Evolutionary conservation across 2,329 filamentous ascomycete species (phyloP), one percentile per base, ranked within the genome.

Genomic region (Myriosclerotinia curreyana): DNA sequence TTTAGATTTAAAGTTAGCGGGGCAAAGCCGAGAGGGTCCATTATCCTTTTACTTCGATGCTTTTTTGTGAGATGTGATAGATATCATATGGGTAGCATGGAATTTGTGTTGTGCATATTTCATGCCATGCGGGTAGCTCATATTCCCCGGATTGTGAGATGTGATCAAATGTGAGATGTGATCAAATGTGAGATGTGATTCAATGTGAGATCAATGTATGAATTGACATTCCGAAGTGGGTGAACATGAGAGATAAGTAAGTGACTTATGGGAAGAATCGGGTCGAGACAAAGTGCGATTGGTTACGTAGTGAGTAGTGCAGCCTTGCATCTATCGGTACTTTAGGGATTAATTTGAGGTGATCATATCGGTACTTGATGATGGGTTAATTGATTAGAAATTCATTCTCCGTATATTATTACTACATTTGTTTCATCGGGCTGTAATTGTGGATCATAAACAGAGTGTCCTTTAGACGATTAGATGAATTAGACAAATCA

Each of bases 61-160:
- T 46, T 31, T 36, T 56, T 48, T 58, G 28, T 48, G 55, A 48
- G 42, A 58, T 58, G 42, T 58, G 55, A 58, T 36, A 48, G 55
- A 25, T 36, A 36, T 48, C 42, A 48, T 48, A 36, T 46, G 40
- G 54, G 25, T 34, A 22, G 40, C 54, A 58, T 46, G 54, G 28
- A 36, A 22, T 20, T 34, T 46, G 54, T 58, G 54, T 46, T 31
- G 34, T 46, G 54, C 54, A 58, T 46, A n/a, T 44, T 56, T 56
- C 25, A 46, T 34, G n/a, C 34, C 15, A 54, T 34, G 54, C 25
- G 54, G 25, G 40, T 56, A 46, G 54, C 22, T 22, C 20, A 15
- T 22, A 46, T 46, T 46, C 28, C 40, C 40, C 50, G 31, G 28
- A n/a, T 31, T n/a, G 22, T 36, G 28, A 52, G 50, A 52, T 52